Evolutionary conservation across 2,329 filamentous ascomycete species (phyloP).

Genomic region (Trichoderma atrobrunneum): DNA sequence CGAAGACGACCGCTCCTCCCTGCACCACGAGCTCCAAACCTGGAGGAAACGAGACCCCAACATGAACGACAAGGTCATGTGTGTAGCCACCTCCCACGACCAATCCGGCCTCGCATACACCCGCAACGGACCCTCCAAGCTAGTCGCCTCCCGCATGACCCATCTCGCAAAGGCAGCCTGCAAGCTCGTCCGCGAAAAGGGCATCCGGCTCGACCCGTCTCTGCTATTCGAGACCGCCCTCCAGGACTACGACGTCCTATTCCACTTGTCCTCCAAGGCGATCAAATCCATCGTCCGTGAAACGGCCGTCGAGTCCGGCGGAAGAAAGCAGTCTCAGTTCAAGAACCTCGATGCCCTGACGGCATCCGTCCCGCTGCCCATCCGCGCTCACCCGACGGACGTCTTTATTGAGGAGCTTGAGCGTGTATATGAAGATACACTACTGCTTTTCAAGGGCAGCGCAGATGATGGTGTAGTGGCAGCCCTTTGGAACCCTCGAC

Average conservation of each 20-base stretch:
- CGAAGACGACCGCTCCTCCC: slow-evolving; percentile 56
- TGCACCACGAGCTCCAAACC: slow-evolving; percentile 71
- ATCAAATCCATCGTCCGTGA: slow-evolving; percentile 43
- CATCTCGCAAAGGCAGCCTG: slow-evolving; percentile 74
- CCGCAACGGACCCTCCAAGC: slow-evolving; percentile 66
- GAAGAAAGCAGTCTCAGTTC: slow-evolving; percentile 54
- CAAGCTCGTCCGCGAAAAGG: slow-evolving; percentile 55
- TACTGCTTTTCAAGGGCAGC: slow-evolving; percentile 77
- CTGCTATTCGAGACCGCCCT: slow-evolving; percentile 70
- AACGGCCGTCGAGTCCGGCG: slow-evolving; percentile 35
- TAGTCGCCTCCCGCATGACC: slow-evolving; percentile 81
- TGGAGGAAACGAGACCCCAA: slow-evolving; percentile 86
- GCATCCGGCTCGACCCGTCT: slow-evolving; percentile 47
- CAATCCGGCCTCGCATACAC: slow-evolving; percentile 79
- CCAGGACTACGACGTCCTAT: slow-evolving; percentile 79
- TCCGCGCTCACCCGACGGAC: slow-evolving; percentile 59
- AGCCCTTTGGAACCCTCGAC: slow-evolving; percentile 57
- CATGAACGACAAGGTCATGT: slow-evolving; percentile 79
- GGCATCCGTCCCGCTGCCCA: slow-evolving; percentile 41
- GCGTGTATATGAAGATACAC: slow-evolving; percentile 61
- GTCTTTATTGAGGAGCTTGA: slow-evolving; percentile 67
- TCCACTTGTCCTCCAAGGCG: slow-evolving; percentile 63
- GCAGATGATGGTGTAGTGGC: slow-evolving; percentile 54
- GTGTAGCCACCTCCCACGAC: slow-evolving; percentile 79
- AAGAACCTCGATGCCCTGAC: slow-evolving; percentile 73